Percentiles rank a stretch among this genome's conserved stretches.
These are phyloP conservation scores for Umbilicaria muhlenbergii DNA, from an alignment of 495 filamentous ascomycete species.

Conservation along the genomic window DNA sequence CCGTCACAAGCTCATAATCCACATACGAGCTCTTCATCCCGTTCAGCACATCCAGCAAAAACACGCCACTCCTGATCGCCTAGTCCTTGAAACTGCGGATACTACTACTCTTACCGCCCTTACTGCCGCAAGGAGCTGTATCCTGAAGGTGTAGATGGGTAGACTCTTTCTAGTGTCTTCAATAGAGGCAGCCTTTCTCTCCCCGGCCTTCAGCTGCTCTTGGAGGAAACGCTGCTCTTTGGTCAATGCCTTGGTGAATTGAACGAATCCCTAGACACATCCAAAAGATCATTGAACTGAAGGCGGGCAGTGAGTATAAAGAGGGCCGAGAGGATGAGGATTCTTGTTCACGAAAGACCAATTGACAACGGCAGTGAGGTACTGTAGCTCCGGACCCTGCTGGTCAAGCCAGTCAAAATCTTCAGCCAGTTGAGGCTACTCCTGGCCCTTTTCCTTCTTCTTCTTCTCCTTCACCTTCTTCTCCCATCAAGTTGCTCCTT, in stretches of 20 bases:
- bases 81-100: slow-evolving; percentile 93
- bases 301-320: slow-evolving; percentile 1
- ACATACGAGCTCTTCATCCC: slow-evolving; percentile 98
- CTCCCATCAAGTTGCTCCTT: too few species aligned
- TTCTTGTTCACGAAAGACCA: too few species aligned
- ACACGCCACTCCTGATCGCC: slow-evolving; percentile 71
- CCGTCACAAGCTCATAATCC: slow-evolving; percentile 86
- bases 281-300: slow-evolving; percentile 13
- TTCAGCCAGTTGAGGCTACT: too few species aligned
- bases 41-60: slow-evolving; percentile 85
- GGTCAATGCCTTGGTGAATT: slow-evolving; percentile 37
- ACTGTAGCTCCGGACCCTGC: too few species aligned
- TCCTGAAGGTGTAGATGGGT: slow-evolving; percentile 73
- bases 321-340: background rate
- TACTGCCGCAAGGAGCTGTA: slow-evolving; percentile 62
- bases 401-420: too few species aligned
- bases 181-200: slow-evolving; percentile 70
- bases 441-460: too few species aligned
- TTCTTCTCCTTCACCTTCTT: too few species aligned
- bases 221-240: slow-evolving; percentile 66
- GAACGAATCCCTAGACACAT: slow-evolving; percentile 14
- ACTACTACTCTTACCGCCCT: slow-evolving; percentile 60
- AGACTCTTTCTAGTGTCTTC: slow-evolving; percentile 84
- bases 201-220: slow-evolving; percentile 69
- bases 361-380: too few species aligned